Percentiles rank a stretch among this genome's conserved stretches.
Evolutionary conservation across 1,284 basidiomycete genomes (phyloP).

Genomic region (Marasmius oreades): DNA sequence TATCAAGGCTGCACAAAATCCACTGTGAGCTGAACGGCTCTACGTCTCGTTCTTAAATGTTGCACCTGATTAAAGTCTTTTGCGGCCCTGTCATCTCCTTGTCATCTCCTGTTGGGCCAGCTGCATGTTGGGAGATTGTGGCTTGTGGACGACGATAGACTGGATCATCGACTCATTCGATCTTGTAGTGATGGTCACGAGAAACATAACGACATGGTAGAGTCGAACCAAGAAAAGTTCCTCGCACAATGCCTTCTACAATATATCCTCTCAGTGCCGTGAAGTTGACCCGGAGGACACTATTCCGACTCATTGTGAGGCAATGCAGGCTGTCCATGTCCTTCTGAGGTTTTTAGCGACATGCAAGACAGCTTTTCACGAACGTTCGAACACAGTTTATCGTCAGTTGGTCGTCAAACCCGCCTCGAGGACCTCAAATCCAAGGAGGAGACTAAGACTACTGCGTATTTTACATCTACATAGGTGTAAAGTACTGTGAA

Average conservation of each 20-base stretch:
- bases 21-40: too few relatives aligned
- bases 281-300: not conserved
- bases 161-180: too few relatives aligned
- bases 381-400: not conserved
- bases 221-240: too few relatives aligned
- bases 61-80: too few relatives aligned
- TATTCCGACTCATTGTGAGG: not conserved
- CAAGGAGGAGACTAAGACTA: not conserved
- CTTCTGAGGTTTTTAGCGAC: not conserved
- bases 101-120: too few relatives aligned
- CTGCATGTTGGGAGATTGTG: too few relatives aligned
- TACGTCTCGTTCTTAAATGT: too few relatives aligned
- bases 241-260: not conserved
- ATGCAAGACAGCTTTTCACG: not conserved
- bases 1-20: too few relatives aligned
- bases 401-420: not conserved
- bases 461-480: not conserved
- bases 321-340: not conserved
- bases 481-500: not conserved
- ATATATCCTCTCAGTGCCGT: not conserved
- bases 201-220: too few relatives aligned
- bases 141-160: too few relatives aligned
- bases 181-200: too few relatives aligned
- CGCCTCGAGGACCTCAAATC: not conserved
- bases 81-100: too few relatives aligned